Percentiles rank a stretch among this genome's conserved stretches.
Conservation (phyloP, 208 protist genomes). For the Trichomonas gallinae region DNA sequence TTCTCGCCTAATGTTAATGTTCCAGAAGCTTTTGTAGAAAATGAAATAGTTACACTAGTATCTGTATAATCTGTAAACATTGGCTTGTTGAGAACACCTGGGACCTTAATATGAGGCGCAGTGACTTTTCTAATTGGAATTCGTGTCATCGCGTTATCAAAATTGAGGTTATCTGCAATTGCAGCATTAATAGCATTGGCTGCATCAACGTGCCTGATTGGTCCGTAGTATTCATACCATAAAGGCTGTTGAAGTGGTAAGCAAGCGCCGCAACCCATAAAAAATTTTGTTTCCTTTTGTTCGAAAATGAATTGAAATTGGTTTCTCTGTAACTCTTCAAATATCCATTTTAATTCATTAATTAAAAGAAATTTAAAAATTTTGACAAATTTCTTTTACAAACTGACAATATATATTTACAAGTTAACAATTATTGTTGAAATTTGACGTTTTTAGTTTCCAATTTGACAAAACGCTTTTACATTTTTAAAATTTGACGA, state of each 20-base stretch:
- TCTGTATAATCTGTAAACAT: neutral
- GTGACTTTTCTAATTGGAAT: slow-evolving; percentile 4
- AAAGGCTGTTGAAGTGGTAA: neutral
- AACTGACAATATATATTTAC: too few species aligned
- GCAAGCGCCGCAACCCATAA: neutral
- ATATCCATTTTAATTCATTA: too few species aligned
- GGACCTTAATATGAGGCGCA: neutral
- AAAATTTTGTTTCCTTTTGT: neutral
- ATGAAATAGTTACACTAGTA: neutral
- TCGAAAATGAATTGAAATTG: neutral
- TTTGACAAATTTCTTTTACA: too few species aligned
- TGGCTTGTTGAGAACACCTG: neutral
- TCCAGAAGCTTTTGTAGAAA: neutral
- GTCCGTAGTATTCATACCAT: neutral
- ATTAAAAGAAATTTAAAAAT: too few species aligned
- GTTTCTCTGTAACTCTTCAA: too few species aligned
- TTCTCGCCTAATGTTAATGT: neutral
- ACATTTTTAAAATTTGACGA: too few species aligned
- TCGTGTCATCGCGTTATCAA: neutral
- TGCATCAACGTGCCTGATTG: neutral
- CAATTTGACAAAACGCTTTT: too few species aligned
- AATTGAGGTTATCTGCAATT: neutral
- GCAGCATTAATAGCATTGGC: neutral
- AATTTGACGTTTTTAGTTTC: too few species aligned
- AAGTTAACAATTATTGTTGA: too few species aligned